Evolutionary conservation across 1,139 yeast genomes (phyloP), one percentile per base, ranked within the genome.

Genomic region (Diutina pseudorugosa): DNA sequence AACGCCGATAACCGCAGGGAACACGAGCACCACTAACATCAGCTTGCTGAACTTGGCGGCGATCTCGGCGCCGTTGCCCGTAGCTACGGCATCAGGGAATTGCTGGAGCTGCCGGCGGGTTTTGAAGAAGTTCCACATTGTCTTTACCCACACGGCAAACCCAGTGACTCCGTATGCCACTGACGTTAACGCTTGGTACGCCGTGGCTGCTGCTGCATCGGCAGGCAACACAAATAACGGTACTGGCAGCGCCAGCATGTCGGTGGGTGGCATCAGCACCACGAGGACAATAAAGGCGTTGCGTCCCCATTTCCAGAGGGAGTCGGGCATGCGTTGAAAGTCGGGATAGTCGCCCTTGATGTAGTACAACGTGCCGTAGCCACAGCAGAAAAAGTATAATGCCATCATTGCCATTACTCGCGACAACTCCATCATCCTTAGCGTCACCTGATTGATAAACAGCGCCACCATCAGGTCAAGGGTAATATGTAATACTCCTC

Each of bases 301-400:
- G 9, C 25, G 23, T n/a, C 30, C 30, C 19, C 16, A 21, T 2
- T 11, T 21, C 19, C 16, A 21, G 16, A 43, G n/a, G 11, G 16
- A 3, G 2, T 43, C 33, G 11, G 47, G 47, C 30, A 43, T 43
- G 12, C 25, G 23, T 14, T 43, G 47, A n/a, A 19, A 42, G 7
- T 42, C 21, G 4, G 45, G 45, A 11, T 42, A 19, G n/a, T 20
- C 20, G 3, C 45, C 45, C 2, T 42, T 9, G 12, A 20, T 42
- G 45, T 42, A 42, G 33, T 43, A 43, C 9, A 43, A 14, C 18
- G 47, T 43, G 23, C 47, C 47, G 19, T 43, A 43, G 30, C 47
- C 47, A 20, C 27, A 43, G n/a, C 23, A 23, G 33, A 43, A 43
- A 1, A 43, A 43, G 25, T 43, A 43, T 19, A 21, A 16, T 6